phyloP scores from a whole-genome alignment of 148 eudicot species.

The Vaccinium macrocarpon region DNA sequence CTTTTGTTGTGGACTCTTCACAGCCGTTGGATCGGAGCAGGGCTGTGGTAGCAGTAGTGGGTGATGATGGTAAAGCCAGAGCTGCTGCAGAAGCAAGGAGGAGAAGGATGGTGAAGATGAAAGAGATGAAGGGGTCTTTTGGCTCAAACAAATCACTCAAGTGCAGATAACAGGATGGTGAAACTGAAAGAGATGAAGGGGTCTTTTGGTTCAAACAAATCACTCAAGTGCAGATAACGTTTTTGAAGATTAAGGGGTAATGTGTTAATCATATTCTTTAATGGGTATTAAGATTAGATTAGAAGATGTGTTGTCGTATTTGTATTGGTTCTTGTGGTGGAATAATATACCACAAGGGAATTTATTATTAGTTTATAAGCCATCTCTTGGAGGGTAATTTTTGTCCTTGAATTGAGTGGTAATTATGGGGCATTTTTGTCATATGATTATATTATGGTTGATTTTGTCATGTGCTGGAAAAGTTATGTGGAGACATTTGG shows the following conservation, averaged over 20 bases:
- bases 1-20: neutral
- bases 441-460: neutral
- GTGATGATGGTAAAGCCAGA: neutral
- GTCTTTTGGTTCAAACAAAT: neutral
- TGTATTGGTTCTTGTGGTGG: neutral
- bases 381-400: neutral
- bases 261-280: neutral
- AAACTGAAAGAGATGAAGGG: neutral
- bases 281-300: neutral
- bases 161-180: neutral
- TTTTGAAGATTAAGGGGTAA: no score
- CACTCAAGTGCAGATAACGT: neutral
- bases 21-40: neutral
- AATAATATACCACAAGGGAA: neutral
- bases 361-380: neutral
- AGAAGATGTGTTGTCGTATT: neutral
- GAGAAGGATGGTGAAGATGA: neutral
- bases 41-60: neutral
- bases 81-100: neutral
- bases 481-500: neutral
- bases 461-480: neutral
- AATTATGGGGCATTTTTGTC: neutral
- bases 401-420: neutral
- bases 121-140: neutral
- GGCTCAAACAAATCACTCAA: neutral